Evolutionary conservation across 1,139 yeast genomes (phyloP), one percentile per base, ranked within the genome.

Genomic region (Scheffersomyces lignicola): DNA sequence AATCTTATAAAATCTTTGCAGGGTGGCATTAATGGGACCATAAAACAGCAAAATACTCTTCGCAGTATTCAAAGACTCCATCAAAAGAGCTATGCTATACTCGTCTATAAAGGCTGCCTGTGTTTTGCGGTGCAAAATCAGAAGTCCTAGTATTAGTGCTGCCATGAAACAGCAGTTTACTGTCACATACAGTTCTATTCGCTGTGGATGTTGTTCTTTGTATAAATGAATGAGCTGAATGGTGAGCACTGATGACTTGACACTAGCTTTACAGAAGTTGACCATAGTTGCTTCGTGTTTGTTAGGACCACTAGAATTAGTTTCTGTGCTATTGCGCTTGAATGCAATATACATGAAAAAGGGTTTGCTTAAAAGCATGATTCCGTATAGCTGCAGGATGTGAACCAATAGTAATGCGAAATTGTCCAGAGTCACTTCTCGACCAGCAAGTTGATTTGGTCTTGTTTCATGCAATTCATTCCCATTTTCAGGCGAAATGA

Each of bases 361-460:
- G n/a, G 77, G 76, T 16, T 73, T 58, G 23, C 73, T 56, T 16
- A 71, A 51, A 15, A 70, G 43, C 32, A 67, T 58, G 15, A 69
- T 59, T 3, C 68, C 64, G 46, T 65, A 61, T 18, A 70, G 49
- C 38, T 69, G 69, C 3, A 61, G 54, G 18, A 68, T 48, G 45
- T 71, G 74, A 4, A 68, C 49, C 3, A 63, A 47, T 18, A 67
- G 45, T 3, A 61, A 44, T 18, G 56, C 48, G 30, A 48, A 54
- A 31, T 57, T 52, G 13, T 32, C 39, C 24, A 29, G 29, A n/a
- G 7, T 18, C 18, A 15, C 22, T 14, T 10, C 8, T 14, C 10
- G 11, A 18, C 27, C 7, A 23, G 11, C 13, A 17, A 17, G n/a
- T 10, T 20, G 8, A 22, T 13, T 12, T 16, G n/a, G 18, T 27